Evolutionary conservation across 176 grass and related monocot genomes (phyloP).

Genomic region (Stipa capillata): DNA sequence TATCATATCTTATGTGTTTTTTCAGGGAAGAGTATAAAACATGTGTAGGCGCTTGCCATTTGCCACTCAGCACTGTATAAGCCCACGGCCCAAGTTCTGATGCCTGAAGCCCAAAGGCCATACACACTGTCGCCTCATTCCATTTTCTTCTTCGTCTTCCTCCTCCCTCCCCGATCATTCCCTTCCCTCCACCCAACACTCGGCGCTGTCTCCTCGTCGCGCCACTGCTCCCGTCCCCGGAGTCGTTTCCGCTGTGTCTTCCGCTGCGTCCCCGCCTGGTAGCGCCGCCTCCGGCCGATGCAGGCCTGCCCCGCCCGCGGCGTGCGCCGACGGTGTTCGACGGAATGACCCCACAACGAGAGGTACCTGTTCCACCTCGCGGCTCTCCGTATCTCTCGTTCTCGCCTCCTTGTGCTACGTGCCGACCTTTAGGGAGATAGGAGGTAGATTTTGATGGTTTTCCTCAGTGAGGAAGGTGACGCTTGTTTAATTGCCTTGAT

Average conservation of each 20-base stretch:
- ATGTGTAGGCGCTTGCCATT: no score
- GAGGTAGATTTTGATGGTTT: neutral
- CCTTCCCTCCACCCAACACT: neutral
- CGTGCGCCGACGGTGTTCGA: slow-evolving; percentile 2
- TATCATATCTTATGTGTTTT: no score
- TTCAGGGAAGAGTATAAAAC: no score
- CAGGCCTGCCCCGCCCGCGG: neutral
- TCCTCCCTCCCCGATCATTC: neutral
- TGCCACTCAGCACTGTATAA: no score
- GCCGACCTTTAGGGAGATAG: neutral
- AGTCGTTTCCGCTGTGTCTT: no score
- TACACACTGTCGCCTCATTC: no score
- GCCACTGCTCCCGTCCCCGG: no score
- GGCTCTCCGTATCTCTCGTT: neutral
- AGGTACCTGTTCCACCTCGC: neutral
- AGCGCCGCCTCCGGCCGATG: no score
- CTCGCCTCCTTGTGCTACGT: neutral
- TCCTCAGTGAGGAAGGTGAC: no score
- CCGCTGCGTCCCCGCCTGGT: no score
- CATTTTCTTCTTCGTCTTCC: neutral
- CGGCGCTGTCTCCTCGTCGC: neutral
- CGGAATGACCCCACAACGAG: slow-evolving; percentile 8
- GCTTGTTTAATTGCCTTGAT: neutral
- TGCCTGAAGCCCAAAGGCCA: no score
- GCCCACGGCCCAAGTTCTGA: no score